Base-by-base conservation (phyloP, 1,139 yeast genomes). In the Pneumocystis jirovecii region DNA sequence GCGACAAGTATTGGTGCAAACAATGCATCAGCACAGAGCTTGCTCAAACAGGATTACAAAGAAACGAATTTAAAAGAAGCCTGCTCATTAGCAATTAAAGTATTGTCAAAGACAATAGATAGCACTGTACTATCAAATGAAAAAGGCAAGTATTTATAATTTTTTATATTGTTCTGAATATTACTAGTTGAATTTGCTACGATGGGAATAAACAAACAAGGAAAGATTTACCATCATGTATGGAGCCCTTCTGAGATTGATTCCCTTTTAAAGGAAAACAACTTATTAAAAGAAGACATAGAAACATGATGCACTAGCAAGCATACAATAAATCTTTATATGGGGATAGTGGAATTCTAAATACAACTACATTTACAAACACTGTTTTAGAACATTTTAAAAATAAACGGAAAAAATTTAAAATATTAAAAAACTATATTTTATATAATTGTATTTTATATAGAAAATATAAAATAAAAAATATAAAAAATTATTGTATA, bases 1-100 rank as follows among this genome's bases (percentile, higher is more conserved):
- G 98, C 98, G 61, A 91, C 97, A 60, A 83, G 91, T 72, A 93
- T 93, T 69, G 99, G 99, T 60, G 96, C 97, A 66, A 95, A 93
- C 77, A 91, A 89, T 70, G 84, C 96, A 4, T 91, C 96, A 61
- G 97, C 97, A 1, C 98, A 95, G 78, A 91, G 98, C 0, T 79
- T 95, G 70, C 81, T 95, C 74, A 95, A 93, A 77, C 96, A 91
- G 78, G 98, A 95, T 73, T 95, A 88, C 78, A 89, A 87, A 74
- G 95, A 89, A 71, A 76, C 89, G 72, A 77, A 81, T 25, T 79
- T 95, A 71, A 83, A 85, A 68, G 95, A 87, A 64, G 97, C 96
- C 2, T 83, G 89, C 68, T 89, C 86, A 70, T 80, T 93, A 74
- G 97, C 97, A 6, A 81, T 93, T 73, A 90, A 90, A 77, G 96